Evolutionary conservation across 1,284 basidiomycete species (phyloP), one percentile per base, ranked within the genome.

Genomic region (Pterula multifida): DNA sequence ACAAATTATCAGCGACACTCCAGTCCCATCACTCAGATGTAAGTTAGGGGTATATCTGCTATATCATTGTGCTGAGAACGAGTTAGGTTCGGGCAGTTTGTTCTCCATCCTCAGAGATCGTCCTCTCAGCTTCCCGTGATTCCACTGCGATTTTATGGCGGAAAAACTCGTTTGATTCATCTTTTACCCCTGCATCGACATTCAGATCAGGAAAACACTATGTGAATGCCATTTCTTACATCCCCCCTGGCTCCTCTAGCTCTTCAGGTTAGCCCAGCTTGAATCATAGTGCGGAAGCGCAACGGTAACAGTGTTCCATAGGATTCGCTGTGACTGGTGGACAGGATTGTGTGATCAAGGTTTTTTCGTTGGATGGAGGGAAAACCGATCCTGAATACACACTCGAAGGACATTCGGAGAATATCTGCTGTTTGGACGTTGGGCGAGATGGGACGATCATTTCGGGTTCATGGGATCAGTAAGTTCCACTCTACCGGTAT

Each of bases 401-500:
- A n/a, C 75, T 94, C 23, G 62, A 92, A 47, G 96, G 94, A 26
- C 96, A 99, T 65, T 77, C 79, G 3, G 83, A 86, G 50, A 98
- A 98, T 61, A 79, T 98, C 13, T 98, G 95, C 65, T 76, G 91
- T 23, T 70, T 99, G 53, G 77, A 90, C 61, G 76, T 80, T 3
- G 77, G 78, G 19, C 63, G 76, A 11, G 72, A 74, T 50, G 88
- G 89, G 3, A 72, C 78, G 51, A 81, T 95, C 53, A 81, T 95
- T 51, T 94, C 91, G n/a, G 95, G 95, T 19, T 95, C 91, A 53
- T 98, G 95, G 95, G 96, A 98, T 68, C 85, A 77, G 91, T 92
- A 61, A 66, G 83, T 66, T 15, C 23, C 47, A 50, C 17, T 12
- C 47, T 6, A 3, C 19, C n/a, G 11, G 39, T 42, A 6, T 36